phyloP scores from a whole-genome alignment of 768 basidiomycete species.

The Rubroboletus pulcherrimus region DNA sequence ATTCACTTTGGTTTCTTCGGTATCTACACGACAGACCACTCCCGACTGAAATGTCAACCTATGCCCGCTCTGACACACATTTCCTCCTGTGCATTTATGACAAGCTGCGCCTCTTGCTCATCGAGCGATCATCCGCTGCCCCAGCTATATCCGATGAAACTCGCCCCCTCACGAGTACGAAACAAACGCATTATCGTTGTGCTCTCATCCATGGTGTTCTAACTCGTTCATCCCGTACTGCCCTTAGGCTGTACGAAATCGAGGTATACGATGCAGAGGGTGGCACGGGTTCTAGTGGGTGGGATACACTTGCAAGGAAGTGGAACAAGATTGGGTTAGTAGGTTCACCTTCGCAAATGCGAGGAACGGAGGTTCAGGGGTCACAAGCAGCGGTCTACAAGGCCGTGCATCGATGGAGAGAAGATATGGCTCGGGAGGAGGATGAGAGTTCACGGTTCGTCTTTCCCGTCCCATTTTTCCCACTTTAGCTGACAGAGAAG shows the following conservation, averaged over 20 bases:
- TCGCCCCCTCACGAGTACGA: neutral
- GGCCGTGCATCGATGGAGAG: constrained; percentile 79
- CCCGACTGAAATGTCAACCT: constrained; percentile 82
- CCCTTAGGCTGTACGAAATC: constrained; percentile 64
- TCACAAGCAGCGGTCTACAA: constrained; percentile 63
- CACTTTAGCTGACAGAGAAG: neutral
- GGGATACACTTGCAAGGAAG: constrained; percentile 73
- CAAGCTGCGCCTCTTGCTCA: constrained; percentile 78
- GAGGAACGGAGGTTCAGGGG: constrained; percentile 34
- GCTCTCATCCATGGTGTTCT: constrained; percentile 60
- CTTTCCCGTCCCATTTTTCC: neutral
- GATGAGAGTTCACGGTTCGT: constrained; percentile 81
- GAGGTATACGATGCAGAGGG: constrained; percentile 65
- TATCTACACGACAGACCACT: constrained; percentile 51
- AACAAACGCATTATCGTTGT: constrained; percentile 26
- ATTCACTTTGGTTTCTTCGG: neutral
- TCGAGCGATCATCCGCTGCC: constrained; percentile 55
- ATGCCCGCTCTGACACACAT: constrained; percentile 96
- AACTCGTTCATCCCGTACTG: constrained; percentile 70
- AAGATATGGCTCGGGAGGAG: constrained; percentile 69
- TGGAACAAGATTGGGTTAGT: constrained; percentile 69
- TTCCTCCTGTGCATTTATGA: constrained; percentile 93
- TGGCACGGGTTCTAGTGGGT: constrained; percentile 68
- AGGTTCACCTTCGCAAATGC: constrained; percentile 15
- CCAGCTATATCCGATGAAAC: constrained; percentile 19